Conservation (phyloP, 179 eudicot genomes). For the Carnegiea gigantea region DNA sequence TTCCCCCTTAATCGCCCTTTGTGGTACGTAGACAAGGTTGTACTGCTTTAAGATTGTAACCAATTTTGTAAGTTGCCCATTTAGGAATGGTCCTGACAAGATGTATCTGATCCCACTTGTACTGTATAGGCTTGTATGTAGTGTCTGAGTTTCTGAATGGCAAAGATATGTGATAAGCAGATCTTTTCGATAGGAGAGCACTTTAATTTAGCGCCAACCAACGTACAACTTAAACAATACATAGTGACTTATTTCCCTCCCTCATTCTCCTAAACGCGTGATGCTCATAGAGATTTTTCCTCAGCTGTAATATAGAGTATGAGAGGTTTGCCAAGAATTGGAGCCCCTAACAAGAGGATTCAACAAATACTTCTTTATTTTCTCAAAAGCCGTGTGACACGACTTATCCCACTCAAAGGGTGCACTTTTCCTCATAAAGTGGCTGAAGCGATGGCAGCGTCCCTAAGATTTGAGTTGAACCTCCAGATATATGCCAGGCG, state of each 20-base stretch:
- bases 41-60: too few relatives aligned
- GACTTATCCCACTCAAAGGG: neutral
- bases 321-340: neutral
- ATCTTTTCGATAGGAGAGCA: too few relatives aligned
- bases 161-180: too few relatives aligned
- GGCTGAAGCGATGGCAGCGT: neutral
- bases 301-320: neutral
- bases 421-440: too few relatives aligned
- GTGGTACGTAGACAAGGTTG: too few relatives aligned
- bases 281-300: neutral
- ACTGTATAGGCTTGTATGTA: too few relatives aligned
- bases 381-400: neutral
- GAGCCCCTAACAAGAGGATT: neutral
- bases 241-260: neutral
- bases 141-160: too few relatives aligned
- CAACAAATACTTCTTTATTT: neutral
- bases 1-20: too few relatives aligned
- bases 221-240: neutral
- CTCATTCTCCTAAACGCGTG: neutral
- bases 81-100: too few relatives aligned
- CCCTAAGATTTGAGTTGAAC: conserved; percentile 12
- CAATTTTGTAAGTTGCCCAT: too few relatives aligned
- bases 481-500: neutral
- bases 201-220: neutral
- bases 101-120: too few relatives aligned